Evolutionary conservation across 1,284 basidiomycete species (phyloP).

Genomic region (Ganoderma lingzhi): DNA sequence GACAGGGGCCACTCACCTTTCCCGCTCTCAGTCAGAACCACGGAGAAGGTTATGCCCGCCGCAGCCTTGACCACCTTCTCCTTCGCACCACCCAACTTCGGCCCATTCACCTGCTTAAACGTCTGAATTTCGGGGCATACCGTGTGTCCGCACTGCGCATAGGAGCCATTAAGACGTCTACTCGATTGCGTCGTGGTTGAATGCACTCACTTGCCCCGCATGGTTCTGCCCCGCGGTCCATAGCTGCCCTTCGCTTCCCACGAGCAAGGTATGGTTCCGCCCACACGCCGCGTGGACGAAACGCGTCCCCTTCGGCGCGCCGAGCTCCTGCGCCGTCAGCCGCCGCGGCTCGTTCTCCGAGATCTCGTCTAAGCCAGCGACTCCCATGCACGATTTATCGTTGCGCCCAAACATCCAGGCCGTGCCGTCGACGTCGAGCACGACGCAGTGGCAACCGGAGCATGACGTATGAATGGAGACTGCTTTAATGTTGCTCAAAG

Average conservation of each 20-base stretch:
- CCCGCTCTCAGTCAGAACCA: conserved; percentile 83
- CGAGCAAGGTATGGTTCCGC: conserved; percentile 82
- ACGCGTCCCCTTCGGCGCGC: conserved; percentile 64
- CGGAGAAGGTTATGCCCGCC: conserved; percentile 86
- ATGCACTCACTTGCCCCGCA: conserved; percentile 75
- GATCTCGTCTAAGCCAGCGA: conserved; percentile 61
- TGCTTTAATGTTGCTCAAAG: conserved; percentile 82
- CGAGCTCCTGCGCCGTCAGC: conserved; percentile 67
- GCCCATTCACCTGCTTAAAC: conserved; percentile 72
- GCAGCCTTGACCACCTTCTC: conserved; percentile 78
- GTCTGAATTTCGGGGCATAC: conserved; percentile 66
- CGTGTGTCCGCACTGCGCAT: conserved; percentile 73
- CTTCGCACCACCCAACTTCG: conserved; percentile 59
- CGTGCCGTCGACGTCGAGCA: conserved; percentile 76
- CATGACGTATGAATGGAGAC: conserved; percentile 79
- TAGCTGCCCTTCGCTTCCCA: conserved; percentile 82
- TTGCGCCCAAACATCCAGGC: conserved; percentile 92
- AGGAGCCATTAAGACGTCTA: not conserved
- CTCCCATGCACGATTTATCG: conserved; percentile 65
- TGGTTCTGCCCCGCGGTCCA: conserved; percentile 89
- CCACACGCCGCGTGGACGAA: conserved; percentile 89
- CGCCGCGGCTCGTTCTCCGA: conserved; percentile 78
- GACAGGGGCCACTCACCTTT: conserved; percentile 57
- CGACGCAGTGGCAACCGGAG: conserved; percentile 78
- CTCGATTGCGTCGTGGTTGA: not conserved